Evolutionary conservation across 1,284 basidiomycete species (phyloP).

Genomic region (Heliocybe sulcata): DNA sequence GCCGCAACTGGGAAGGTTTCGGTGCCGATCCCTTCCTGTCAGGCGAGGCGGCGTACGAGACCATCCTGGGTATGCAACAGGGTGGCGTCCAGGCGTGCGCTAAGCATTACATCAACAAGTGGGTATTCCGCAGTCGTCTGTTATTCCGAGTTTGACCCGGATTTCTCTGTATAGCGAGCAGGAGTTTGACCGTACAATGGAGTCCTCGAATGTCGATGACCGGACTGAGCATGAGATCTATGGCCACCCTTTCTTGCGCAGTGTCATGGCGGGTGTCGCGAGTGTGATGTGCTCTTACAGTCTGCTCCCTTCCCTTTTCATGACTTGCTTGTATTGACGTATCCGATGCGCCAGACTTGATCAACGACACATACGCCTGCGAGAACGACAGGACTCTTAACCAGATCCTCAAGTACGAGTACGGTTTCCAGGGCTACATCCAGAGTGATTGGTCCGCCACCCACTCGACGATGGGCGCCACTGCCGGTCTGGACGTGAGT

Average conservation of each 20-base stretch:
- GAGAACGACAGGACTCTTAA: slow-evolving; percentile 74
- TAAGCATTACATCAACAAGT: slow-evolving; percentile 76
- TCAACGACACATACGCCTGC: slow-evolving; percentile 79
- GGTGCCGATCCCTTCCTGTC: slow-evolving; percentile 72
- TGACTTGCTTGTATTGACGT: background rate
- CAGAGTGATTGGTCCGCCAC: slow-evolving; percentile 68
- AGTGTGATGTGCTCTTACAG: slow-evolving; percentile 76
- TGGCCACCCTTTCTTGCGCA: slow-evolving; percentile 64
- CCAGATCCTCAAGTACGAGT: slow-evolving; percentile 72
- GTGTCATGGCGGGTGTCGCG: slow-evolving; percentile 70
- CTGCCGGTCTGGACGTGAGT: slow-evolving; percentile 63
- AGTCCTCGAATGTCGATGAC: slow-evolving; percentile 69
- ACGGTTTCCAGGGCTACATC: slow-evolving; percentile 73
- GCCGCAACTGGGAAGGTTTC: slow-evolving; percentile 85
- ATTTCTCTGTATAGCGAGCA: slow-evolving; percentile 42
- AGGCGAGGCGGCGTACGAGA: slow-evolving; percentile 69
- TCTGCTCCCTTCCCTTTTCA: slow-evolving; percentile 14
- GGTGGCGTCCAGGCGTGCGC: slow-evolving; percentile 72
- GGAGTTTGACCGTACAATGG: slow-evolving; percentile 48
- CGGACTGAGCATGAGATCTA: slow-evolving; percentile 73
- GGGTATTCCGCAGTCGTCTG: slow-evolving; percentile 16
- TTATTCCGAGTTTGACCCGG: background rate
- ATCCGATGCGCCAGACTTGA: slow-evolving; percentile 30
- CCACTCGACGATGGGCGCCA: slow-evolving; percentile 47
- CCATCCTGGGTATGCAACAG: slow-evolving; percentile 67